Evolutionary conservation across 768 basidiomycete species (phyloP), one percentile per base, ranked within the genome.

Genomic region (Crassisporium funariophilum): DNA sequence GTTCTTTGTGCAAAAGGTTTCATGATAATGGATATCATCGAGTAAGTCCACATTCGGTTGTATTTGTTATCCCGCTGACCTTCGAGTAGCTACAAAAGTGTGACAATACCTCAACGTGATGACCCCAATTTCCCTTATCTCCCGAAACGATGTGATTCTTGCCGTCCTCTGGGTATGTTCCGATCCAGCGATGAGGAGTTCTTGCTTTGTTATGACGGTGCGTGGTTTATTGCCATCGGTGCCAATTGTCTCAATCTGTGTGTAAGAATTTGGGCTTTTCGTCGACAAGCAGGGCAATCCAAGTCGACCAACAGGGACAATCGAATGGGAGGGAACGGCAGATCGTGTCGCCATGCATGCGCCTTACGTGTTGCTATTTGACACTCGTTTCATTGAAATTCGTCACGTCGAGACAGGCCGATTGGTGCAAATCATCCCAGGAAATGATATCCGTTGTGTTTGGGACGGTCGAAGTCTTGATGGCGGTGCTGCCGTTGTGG

Each of bases 311-410:
- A 71, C 78, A 13, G 78, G 81, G 15, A 83, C 84, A 4, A 87
- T 97, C 45, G 95, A 98, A 65, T 98, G 93, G 92, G 95, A 98
- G 65, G 91, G 93, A 13, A 86, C 81, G 0, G 91, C 91, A 0
- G 91, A 94, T 54, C 84, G 83, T 23, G 91, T 91, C 17, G 91
- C 92, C 2, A 84, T 91, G 70, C 93, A 95, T 61, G 81, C 86
- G 35, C 94, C 93, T 1, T 93, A 93, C 59, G 74, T 98, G 37
- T 75, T 95, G 34, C 79, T 94, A 37, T 91, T 95, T 62, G 91
- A 95, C 62, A 76, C 82, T 7, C 85, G 88, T 2, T 95, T 97
- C 70, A 88, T 97, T 56, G 93, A 97, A 66, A 79, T 97, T 31
- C 83, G 93, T 17, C 86, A 93, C 63, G 78, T 91, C 52, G 80